These are phyloP conservation scores for Hanseniaspora meyeri DNA, from an alignment of 805 yeast genomes.

Conservation along the genomic window DNA sequence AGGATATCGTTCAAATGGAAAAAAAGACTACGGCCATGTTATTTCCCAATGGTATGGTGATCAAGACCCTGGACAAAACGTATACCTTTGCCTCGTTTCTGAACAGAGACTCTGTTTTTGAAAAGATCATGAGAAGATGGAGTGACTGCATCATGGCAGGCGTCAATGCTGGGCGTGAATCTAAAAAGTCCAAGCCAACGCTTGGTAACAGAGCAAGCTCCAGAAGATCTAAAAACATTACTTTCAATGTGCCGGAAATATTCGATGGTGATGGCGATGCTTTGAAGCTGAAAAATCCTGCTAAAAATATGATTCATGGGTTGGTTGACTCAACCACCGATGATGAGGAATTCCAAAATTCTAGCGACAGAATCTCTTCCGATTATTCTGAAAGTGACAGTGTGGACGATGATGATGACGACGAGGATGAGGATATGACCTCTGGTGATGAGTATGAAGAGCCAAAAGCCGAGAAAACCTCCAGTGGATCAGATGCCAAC, in stretches of 20 bases:
- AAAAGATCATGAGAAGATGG: slow-evolving; percentile 51
- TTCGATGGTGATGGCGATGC: slow-evolving; percentile 2
- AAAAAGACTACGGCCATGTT: slow-evolving; percentile 55
- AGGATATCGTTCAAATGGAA: slow-evolving; percentile 50
- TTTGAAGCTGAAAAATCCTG: neutral
- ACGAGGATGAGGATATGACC: slow-evolving; percentile 18
- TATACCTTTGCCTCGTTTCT: slow-evolving; percentile 55
- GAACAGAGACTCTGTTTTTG: slow-evolving; percentile 42
- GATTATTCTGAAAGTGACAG: slow-evolving; percentile 16
- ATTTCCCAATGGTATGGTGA: slow-evolving; percentile 56
- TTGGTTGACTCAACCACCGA: neutral
- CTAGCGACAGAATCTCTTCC: slow-evolving; percentile 13
- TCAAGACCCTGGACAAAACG: slow-evolving; percentile 50
- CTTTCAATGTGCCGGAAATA: slow-evolving; percentile 3
- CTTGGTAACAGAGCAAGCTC: neutral
- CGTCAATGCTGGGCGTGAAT: neutral
- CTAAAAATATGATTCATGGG: slow-evolving; percentile 7
- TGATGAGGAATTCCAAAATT: neutral
- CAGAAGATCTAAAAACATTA: neutral
- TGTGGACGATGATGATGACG: slow-evolving; percentile 17
- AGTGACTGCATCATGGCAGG: slow-evolving; percentile 28
- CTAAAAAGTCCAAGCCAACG: neutral
- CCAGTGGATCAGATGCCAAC: slow-evolving; percentile 1
- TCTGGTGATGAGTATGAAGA: slow-evolving; percentile 30
- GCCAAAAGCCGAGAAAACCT: neutral